Base-by-base conservation (phyloP, 2,329 filamentous ascomycete species). In the Exutisphaerella laricina region DNA sequence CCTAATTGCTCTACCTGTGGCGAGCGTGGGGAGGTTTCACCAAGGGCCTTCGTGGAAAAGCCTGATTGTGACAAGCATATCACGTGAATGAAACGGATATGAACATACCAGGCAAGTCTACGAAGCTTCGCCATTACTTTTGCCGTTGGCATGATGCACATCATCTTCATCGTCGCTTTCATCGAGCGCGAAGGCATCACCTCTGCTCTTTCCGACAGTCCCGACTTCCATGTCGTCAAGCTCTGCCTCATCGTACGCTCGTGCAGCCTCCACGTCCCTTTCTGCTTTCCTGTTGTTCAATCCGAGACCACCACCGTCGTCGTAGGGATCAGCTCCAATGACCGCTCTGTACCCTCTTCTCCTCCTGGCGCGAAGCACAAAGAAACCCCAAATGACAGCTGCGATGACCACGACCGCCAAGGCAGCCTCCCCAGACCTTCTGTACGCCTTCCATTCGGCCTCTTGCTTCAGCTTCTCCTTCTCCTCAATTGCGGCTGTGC, bases 381-480 rank as follows among this genome's bases (percentile, higher is more conserved):
- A 77, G 59, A 80, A 85, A n/a, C 82, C 86, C 82, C 87, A 94
- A 9, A 78, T 69, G 4, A 68, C 70, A 1, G 85, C 86, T 1
- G 80, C 82, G 46, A 92, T 78, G 39, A 83, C 72, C 13, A 95
- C 86, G 36, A 96, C 79, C 12, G 89, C 79, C 2, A 96, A 75
- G 2, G 88, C 88, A 5, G 89, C 78, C 66, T 94, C 87, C 38
- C 89, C 88, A 2, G 86, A 92, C 57, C 85, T 83, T 61, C 84
- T 84, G 66, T 96, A 96, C 0, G 89, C 89, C 39, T 82, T 78
- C 85, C 88, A 94, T 58, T 89, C 85, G 13, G 88, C 88, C 20
- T 87, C 79, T 55, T 89, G 79, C n/a, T 95, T 67, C 59, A 84
- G 80, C 59, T 85, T 74, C 51, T 80, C 77, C 58, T 85, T 79